phyloP scores from a whole-genome alignment of 345 rosid species.

The Corymbia maculata region DNA sequence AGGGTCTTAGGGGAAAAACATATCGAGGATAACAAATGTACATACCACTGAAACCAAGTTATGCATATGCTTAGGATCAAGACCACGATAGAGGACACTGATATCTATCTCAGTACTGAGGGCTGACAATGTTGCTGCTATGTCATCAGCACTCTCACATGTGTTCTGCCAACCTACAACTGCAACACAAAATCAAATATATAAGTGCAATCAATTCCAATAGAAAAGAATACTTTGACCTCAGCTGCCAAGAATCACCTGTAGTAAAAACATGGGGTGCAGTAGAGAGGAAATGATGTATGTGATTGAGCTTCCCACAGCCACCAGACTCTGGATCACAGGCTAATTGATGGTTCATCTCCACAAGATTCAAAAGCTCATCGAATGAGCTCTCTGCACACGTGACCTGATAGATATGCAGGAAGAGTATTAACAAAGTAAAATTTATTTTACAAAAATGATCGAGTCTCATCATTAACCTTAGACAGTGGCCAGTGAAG shows the following conservation, averaged over 20 bases:
- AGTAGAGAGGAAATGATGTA: conserved; percentile 65
- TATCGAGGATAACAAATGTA: background rate
- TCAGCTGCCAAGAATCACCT: conserved; percentile 30
- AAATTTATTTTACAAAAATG: background rate
- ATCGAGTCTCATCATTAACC: background rate
- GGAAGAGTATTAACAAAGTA: background rate
- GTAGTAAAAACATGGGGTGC: conserved; percentile 77
- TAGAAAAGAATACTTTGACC: background rate
- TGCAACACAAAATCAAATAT: conserved; percentile 23
- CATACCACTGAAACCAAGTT: conserved; percentile 87
- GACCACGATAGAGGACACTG: conserved; percentile 71
- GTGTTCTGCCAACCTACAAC: conserved; percentile 98
- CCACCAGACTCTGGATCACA: conserved; percentile 86
- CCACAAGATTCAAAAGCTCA: conserved; percentile 64
- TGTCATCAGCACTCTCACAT: conserved; percentile 74
- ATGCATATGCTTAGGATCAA: conserved; percentile 54
- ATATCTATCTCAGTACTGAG: conserved; percentile 76
- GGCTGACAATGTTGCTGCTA: conserved; percentile 76
- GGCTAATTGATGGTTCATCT: conserved; percentile 85
- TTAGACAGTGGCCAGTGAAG: background rate
- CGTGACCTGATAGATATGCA: conserved; percentile 36
- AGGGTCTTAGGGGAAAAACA: background rate
- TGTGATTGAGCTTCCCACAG: conserved; percentile 79
- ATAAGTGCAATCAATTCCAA: background rate
- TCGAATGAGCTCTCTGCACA: conserved; percentile 69